A percentile compares a stretch with the other conserved stretches of the same genome.
phyloP scores from a whole-genome alignment of 1,284 basidiomycete genomes.

The Ceratobasidium sp. region DNA sequence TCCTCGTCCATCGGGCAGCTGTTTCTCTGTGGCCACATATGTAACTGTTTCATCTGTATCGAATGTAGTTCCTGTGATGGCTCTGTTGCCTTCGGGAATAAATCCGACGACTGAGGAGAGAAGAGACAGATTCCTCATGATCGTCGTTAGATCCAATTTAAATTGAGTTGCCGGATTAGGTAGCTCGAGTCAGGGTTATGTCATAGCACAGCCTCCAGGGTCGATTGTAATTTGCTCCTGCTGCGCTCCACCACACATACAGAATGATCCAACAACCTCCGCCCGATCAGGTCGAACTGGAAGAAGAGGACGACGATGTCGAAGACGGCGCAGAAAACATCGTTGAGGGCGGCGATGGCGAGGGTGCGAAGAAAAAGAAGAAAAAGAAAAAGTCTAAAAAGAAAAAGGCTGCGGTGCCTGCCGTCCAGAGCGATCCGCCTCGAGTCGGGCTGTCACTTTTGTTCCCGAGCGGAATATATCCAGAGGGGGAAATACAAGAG shows the following conservation, averaged over 20 bases:
- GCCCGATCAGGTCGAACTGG: constrained; percentile 27
- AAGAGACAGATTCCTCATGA: constrained; percentile 27
- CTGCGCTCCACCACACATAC: not conserved
- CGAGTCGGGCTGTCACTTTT: constrained; percentile 88
- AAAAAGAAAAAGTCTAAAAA: constrained; percentile 95
- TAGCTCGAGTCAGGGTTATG: not conserved
- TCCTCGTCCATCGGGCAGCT: constrained; percentile 10
- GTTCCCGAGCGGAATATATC: constrained; percentile 85
- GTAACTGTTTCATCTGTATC: constrained; percentile 13
- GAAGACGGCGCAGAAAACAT: constrained; percentile 50
- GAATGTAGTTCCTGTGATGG: not conserved
- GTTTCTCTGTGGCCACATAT: constrained; percentile 8
- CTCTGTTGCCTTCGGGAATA: constrained; percentile 8
- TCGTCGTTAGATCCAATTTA: not conserved
- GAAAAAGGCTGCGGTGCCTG: constrained; percentile 62
- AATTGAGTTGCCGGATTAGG: constrained; percentile 1
- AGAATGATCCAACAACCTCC: constrained; percentile 38
- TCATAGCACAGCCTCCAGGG: constrained; percentile 10
- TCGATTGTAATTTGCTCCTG: constrained; percentile 7
- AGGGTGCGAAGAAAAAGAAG: constrained; percentile 74
- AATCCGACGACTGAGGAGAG: not conserved
- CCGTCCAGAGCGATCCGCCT: constrained; percentile 89
- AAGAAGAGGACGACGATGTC: constrained; percentile 48
- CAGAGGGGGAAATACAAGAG: constrained; percentile 86
- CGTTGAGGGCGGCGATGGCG: constrained; percentile 40